Base-by-base conservation (phyloP, 495 filamentous ascomycete genomes). In the Diplogelasinospora grovesii region DNA sequence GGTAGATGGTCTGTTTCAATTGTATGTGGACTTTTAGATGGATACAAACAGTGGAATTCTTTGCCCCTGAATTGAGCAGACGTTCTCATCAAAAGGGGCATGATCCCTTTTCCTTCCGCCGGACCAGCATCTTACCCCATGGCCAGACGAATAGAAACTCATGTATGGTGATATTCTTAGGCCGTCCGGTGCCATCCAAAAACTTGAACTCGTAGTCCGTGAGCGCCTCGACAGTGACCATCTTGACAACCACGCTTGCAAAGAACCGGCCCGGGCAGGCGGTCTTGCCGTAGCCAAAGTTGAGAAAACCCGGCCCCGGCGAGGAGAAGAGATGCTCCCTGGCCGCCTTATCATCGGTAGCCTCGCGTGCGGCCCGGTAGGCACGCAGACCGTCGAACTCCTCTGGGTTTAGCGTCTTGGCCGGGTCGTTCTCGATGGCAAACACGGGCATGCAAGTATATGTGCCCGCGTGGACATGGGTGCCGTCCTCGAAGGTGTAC, bases 211-310 rank as follows among this genome's bases (percentile, higher is more conserved):
- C 49, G 21, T 45, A 52, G 5, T 39, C 16, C 0, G 18, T 21
- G 0, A 52, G 24, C 23, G 45, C 19, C 6, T 52, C 40, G 11
- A 38, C 40, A 4, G 55, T 27, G 3, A 50, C 39, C 8, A 54
- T 39, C 21, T 60, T 62, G 36, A 54, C 27, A 22, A 39, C 35
- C 4, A 10, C 15, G 1, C 33, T 36, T 0, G 49, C 47, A n/a
- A 59, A 50, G 24, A 43, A 46, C 2, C 54, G 45, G 0, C 54
- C 54, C 0, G 53, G 55, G 14, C 56, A 63, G 1, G 54, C 46
- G 8, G 27, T 21, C 11, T 39, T 43, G 1, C 54, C 57, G 14
- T 45, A 37, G 1, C 59, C 57, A 29, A 60, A 63, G 20, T 41
- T 26, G 4, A 60, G 39, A 14, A 19, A 4, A 5, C 10, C 33